A percentile compares a stretch with the other conserved stretches of the same genome.
These are phyloP conservation scores for Rhynchospora breviuscula DNA, from an alignment of 176 grass and related monocot genomes.

Conservation along the genomic window DNA sequence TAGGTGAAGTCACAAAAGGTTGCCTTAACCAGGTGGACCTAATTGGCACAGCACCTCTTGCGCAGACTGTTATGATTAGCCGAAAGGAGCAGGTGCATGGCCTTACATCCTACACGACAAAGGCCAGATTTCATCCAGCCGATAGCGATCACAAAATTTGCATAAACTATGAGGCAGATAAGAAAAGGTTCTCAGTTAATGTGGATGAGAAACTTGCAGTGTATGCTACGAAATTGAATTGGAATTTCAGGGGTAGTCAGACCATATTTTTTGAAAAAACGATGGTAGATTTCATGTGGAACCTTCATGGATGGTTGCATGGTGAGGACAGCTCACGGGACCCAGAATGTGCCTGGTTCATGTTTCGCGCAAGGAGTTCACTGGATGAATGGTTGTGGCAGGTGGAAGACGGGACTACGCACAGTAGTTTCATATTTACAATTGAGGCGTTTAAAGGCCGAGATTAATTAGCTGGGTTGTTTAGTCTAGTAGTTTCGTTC, in stretches of 20 bases:
- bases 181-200: background rate
- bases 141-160: conserved; percentile 12
- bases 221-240: conserved; percentile 4
- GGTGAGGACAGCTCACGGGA: background rate
- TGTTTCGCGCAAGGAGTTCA: background rate
- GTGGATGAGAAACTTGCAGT: conserved; percentile 9
- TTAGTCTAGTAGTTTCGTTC: no score
- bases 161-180: conserved; percentile 8
- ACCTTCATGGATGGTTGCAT: conserved; percentile 20
- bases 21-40: background rate
- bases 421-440: conserved; percentile 1
- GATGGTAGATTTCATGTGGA: conserved; percentile 23
- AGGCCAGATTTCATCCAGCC: conserved; percentile 23
- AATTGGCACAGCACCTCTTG: background rate
- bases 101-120: conserved; percentile 27
- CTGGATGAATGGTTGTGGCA: conserved; percentile 14
- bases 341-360: background rate
- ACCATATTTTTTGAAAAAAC: conserved; percentile 6
- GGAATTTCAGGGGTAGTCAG: conserved; percentile 22
- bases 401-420: background rate
- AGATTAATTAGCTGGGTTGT: no score
- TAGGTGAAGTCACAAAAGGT: conserved; percentile 28
- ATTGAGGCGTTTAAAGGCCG: background rate
- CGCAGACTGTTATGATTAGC: conserved; percentile 27
- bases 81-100: conserved; percentile 30